Conservation (phyloP, 2,329 filamentous ascomycete genomes). For the Aspergillus spinulosporus region DNA sequence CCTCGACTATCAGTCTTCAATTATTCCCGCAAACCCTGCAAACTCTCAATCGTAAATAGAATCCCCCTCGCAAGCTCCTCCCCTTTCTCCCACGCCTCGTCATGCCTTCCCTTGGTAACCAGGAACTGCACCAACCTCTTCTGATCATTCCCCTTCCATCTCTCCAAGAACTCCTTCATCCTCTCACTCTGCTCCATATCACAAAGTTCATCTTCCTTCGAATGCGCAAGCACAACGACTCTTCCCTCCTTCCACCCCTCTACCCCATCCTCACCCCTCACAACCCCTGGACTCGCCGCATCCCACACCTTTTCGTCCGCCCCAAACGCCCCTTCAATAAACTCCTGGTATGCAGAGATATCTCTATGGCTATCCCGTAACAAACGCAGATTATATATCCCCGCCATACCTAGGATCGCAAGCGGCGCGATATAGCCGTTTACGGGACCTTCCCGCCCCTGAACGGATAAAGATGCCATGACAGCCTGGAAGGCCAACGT, state of each 20-base stretch:
- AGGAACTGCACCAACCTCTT: conserved; percentile 45
- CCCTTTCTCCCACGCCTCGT: conserved; percentile 45
- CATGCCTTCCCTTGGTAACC: conserved; percentile 39
- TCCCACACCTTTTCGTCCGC: conserved; percentile 39
- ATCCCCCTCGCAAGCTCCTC: conserved; percentile 43
- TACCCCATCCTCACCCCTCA: conserved; percentile 29
- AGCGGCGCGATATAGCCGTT: conserved; percentile 28
- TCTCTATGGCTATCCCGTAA: conserved; percentile 37
- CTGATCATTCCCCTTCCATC: conserved; percentile 40
- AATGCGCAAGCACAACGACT: conserved; percentile 44
- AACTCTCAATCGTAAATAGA: conserved; percentile 30
- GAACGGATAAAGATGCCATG: conserved; percentile 32
- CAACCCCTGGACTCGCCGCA: conserved; percentile 41
- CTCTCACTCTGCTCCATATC: conserved; percentile 38
- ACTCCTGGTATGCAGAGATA: conserved; percentile 39
- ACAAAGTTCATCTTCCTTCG: conserved; percentile 43
- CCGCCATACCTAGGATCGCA: conserved; percentile 45
- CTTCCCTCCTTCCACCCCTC: conserved; percentile 37
- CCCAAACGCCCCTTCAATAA: conserved; percentile 47
- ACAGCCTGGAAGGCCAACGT: conserved; percentile 48
- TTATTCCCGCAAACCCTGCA: conserved; percentile 27
- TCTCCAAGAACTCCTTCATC: conserved; percentile 54
- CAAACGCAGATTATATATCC: conserved; percentile 46
- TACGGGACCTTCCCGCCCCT: neutral
- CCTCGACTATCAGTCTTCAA: conserved; percentile 1